These are phyloP conservation scores for Acacia crassicarpa DNA, from an alignment of 306 rosid species.

Conservation along the genomic window DNA sequence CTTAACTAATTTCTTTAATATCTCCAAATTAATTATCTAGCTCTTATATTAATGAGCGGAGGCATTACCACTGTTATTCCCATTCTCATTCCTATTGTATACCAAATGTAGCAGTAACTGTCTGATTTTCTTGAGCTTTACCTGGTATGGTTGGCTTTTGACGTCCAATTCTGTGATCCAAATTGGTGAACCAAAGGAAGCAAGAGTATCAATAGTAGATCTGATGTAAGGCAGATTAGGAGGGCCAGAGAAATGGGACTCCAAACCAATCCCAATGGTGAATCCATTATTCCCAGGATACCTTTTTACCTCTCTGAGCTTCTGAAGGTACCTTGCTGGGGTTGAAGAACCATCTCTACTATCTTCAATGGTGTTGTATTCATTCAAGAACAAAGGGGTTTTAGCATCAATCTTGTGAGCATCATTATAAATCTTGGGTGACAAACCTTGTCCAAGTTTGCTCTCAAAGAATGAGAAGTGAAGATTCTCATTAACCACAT, in stretches of 20 bases:
- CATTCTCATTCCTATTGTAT: background rate
- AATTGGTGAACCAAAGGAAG: conserved; percentile 53
- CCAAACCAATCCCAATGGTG: conserved; percentile 61
- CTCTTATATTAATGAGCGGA: no score
- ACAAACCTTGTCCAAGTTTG: conserved; percentile 40
- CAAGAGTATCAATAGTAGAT: conserved; percentile 68
- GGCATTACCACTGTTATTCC: no score
- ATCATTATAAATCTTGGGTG: conserved; percentile 36
- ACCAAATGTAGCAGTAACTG: background rate
- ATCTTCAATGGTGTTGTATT: conserved; percentile 69
- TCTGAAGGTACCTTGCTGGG: conserved; percentile 54
- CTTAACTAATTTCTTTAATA: no score
- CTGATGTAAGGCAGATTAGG: conserved; percentile 65
- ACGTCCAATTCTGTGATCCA: conserved; percentile 89
- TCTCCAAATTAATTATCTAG: no score
- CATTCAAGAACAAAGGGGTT: conserved; percentile 64
- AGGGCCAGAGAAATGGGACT: conserved; percentile 56
- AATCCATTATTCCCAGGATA: conserved; percentile 23
- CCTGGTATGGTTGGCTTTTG: conserved; percentile 48
- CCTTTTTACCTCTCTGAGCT: conserved; percentile 43
- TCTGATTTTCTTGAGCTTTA: conserved; percentile 3
- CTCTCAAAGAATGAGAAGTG: conserved; percentile 59
- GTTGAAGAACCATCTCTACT: conserved; percentile 34
- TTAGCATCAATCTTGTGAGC: conserved; percentile 43
- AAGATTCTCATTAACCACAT: conserved; percentile 75